These are phyloP conservation scores for Barnettozyma hawaiiensis DNA, from an alignment of 1,139 yeast species.

Conservation along the genomic window DNA sequence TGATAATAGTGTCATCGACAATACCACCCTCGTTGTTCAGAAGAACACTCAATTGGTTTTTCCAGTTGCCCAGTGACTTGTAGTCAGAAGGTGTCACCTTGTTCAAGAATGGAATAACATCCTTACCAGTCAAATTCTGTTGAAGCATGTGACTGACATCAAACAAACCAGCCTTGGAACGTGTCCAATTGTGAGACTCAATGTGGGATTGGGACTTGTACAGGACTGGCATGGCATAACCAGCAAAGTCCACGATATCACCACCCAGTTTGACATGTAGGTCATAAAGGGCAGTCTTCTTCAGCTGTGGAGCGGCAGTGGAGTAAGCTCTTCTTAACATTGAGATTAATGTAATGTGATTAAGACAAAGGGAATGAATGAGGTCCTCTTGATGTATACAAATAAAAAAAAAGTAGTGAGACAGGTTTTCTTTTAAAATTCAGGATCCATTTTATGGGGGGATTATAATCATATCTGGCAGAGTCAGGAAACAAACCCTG, in stretches of 20 bases:
- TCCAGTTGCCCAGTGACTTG: slow-evolving; percentile 44
- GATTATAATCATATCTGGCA: not conserved
- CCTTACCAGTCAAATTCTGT: slow-evolving; percentile 67
- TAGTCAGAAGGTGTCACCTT: slow-evolving; percentile 84
- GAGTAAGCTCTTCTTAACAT: slow-evolving; percentile 29
- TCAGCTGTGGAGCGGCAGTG: slow-evolving; percentile 28
- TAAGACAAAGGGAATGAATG: too few species aligned
- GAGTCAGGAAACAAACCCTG: not conserved
- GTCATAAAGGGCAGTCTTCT: slow-evolving; percentile 76
- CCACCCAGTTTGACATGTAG: slow-evolving; percentile 77
- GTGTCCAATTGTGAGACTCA: slow-evolving; percentile 93
- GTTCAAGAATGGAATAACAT: slow-evolving; percentile 65
- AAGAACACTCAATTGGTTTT: slow-evolving; percentile 72
- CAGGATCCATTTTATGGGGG: not conserved
- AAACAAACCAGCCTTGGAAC: slow-evolving; percentile 80
- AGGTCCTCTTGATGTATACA: too few species aligned
- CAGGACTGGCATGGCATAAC: slow-evolving; percentile 88
- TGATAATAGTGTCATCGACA: slow-evolving; percentile 84
- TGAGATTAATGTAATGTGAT: too few species aligned
- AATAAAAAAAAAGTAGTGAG: not conserved
- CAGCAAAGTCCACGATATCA: slow-evolving; percentile 93
- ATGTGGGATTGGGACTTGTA: slow-evolving; percentile 80
- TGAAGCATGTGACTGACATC: slow-evolving; percentile 98
- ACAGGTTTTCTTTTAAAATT: not conserved
- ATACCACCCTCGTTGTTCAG: slow-evolving; percentile 80